These are phyloP conservation scores for Pleurotus giganteus DNA, from an alignment of 768 basidiomycete species.

Conservation along the genomic window DNA sequence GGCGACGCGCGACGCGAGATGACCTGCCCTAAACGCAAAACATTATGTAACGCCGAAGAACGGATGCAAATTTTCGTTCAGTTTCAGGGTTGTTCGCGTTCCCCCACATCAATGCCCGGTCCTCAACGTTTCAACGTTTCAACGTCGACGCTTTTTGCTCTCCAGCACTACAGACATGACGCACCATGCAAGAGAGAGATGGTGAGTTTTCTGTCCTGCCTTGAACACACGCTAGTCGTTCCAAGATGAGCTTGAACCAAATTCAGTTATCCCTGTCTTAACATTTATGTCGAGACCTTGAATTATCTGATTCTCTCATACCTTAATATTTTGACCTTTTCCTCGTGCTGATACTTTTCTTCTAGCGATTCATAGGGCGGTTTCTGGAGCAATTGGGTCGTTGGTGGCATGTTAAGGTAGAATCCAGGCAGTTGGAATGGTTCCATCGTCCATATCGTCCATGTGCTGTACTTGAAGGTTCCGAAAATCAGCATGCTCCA, in stretches of 20 bases:
- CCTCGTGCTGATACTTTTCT: not conserved
- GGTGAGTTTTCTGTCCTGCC: too few species aligned
- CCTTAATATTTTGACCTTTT: constrained; percentile 3
- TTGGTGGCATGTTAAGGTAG: not conserved
- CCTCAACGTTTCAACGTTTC: not conserved
- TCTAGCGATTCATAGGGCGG: not conserved
- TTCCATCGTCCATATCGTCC: not conserved
- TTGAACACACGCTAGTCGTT: not conserved
- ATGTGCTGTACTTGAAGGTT: not conserved
- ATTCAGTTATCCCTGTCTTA: constrained; percentile 18
- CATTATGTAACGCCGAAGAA: not conserved
- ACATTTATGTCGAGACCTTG: constrained; percentile 15
- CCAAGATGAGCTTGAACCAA: constrained; percentile 10
- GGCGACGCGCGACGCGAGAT: constrained; percentile 1
- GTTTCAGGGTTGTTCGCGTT: not conserved
- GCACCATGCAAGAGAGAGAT: not conserved
- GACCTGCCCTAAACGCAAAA: not conserved
- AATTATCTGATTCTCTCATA: not conserved
- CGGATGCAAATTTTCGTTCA: not conserved
- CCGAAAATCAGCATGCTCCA: constrained; percentile 1
- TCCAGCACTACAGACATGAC: not conserved
- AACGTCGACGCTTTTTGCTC: not conserved
- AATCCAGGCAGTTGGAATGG: not conserved
- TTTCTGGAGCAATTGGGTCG: not conserved
- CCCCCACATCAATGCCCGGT: not conserved